phyloP scores from a whole-genome alignment of 768 basidiomycete genomes.

The Peribolospora kevripleyi region DNA sequence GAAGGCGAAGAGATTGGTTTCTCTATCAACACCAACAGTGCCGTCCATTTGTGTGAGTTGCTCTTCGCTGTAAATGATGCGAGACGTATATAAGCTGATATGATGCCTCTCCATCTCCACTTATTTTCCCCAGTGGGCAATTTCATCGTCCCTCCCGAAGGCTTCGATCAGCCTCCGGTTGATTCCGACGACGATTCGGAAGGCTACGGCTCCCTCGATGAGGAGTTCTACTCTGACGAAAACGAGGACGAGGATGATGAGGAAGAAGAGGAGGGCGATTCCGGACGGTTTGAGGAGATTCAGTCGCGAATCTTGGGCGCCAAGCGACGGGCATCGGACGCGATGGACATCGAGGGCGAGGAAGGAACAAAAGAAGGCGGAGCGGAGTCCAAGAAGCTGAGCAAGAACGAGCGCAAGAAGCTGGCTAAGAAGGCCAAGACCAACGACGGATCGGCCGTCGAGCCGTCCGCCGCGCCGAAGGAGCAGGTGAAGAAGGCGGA shows the following conservation, averaged over 20 bases:
- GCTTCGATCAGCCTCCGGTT: too few relatives aligned
- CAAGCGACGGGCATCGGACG: too few relatives aligned
- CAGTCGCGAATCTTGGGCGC: too few relatives aligned
- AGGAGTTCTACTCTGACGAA: slow-evolving; percentile 4
- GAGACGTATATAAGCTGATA: slow-evolving; percentile 1
- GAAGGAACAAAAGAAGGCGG: too few relatives aligned
- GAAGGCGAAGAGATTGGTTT: slow-evolving; percentile 5
- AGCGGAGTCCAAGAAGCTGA: too few relatives aligned
- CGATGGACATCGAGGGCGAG: too few relatives aligned
- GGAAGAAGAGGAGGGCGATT: slow-evolving; percentile 4
- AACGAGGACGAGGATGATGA: slow-evolving; percentile 2
- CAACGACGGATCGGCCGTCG: slow-evolving; percentile 10
- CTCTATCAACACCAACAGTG: not conserved
- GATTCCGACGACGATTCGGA: slow-evolving; percentile 2
- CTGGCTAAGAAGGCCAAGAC: slow-evolving; percentile 20
- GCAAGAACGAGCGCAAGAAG: slow-evolving; percentile 17
- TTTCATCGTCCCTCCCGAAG: not conserved
- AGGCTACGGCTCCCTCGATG: not conserved
- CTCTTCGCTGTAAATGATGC: not conserved
- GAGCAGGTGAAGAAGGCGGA: slow-evolving; percentile 4
- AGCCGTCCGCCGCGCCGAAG: slow-evolving; percentile 4
- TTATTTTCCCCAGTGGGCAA: not conserved
- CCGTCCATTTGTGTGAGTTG: not conserved
- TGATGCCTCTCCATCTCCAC: slow-evolving; percentile 2
- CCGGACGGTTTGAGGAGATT: slow-evolving; percentile 4